phyloP scores from a whole-genome alignment of 2,329 filamentous ascomycete species.

The Talaromyces sp. region DNA sequence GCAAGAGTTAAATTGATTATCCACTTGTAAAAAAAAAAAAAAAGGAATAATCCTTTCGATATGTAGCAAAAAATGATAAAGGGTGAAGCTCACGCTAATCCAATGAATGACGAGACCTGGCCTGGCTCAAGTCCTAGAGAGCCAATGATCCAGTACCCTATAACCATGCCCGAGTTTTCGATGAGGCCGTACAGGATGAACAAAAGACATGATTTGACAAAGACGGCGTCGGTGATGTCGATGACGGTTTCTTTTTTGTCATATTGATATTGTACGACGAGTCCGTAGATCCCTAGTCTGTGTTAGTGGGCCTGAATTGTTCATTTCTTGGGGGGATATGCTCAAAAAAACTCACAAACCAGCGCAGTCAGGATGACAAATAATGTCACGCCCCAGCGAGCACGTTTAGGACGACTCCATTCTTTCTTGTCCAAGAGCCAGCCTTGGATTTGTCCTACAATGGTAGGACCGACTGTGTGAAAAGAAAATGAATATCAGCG shows the following conservation, averaged over 20 bases:
- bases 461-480: neutral
- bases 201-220: slow-evolving; percentile 1
- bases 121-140: slow-evolving; percentile 6
- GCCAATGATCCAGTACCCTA: slow-evolving; percentile 3
- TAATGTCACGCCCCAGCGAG: neutral
- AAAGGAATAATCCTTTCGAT: too few species aligned
- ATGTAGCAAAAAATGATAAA: too few species aligned
- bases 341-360: neutral
- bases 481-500: neutral
- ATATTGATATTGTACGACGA: slow-evolving; percentile 7
- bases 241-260: neutral
- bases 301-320: too few species aligned
- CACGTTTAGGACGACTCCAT: neutral
- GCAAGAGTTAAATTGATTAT: neutral
- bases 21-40: neutral
- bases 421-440: slow-evolving; percentile 5
- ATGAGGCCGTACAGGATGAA: slow-evolving; percentile 3
- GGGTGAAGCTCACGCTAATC: neutral
- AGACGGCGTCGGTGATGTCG: neutral
- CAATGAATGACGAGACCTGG: slow-evolving; percentile 1
- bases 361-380: neutral
- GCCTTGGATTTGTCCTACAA: slow-evolving; percentile 3
- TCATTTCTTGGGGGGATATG: too few species aligned
- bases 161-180: slow-evolving; percentile 3
- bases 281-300: neutral